Base-by-base conservation (phyloP, 371 early-diverging fungal genomes). In the Mycotypha africana region DNA sequence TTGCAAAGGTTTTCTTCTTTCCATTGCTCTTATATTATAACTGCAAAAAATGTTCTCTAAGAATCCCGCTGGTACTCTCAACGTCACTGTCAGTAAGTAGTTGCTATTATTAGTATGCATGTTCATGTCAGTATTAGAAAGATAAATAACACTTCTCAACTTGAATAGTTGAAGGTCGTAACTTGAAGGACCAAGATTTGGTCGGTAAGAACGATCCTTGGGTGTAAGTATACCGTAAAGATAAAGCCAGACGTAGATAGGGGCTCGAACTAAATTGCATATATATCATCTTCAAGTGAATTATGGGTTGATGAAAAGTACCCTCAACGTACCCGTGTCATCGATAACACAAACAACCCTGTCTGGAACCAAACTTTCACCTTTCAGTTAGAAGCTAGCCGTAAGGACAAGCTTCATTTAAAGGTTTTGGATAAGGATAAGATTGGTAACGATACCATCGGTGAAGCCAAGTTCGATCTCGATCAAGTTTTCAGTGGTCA, bases 341-440 rank as follows among this genome's bases (percentile, higher is more conserved):
- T 63, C 16, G 47, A 76, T 11, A 75, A 85, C 53, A 82, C 67
- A 16, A 60, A 56, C 19, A 28, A 56, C 28, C 65, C 65, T 33
- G 57, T 56, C 20, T 64, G 65, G 65, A 60, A 64, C 38, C 53
- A 64, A 41, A 51, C 65, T 17, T 56, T 59, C 15, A 55, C 52
- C 15, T 60, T 64, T 44, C 46, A 49, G 21, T 42, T 64, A 40
- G 35, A 39, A 26, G 49, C 55, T 41, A 32, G 45, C 11, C 41
- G 46, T 32, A 21, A 37, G 1, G 58, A 64, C 45, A 65, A 60
- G 44, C 49, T 69, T 20, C 56, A 76, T 42, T 17, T 76, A 19
- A 63, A 62, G 31, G 70, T 60, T 4, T 49, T 62, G 25, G 76
- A 72, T 39, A 60, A 64, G 52, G 73, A 70, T 30, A 51, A 43